Evolutionary conservation across 192 early-diverging fungal species (phyloP).

Genomic region (Helicostylum pulchrum): DNA sequence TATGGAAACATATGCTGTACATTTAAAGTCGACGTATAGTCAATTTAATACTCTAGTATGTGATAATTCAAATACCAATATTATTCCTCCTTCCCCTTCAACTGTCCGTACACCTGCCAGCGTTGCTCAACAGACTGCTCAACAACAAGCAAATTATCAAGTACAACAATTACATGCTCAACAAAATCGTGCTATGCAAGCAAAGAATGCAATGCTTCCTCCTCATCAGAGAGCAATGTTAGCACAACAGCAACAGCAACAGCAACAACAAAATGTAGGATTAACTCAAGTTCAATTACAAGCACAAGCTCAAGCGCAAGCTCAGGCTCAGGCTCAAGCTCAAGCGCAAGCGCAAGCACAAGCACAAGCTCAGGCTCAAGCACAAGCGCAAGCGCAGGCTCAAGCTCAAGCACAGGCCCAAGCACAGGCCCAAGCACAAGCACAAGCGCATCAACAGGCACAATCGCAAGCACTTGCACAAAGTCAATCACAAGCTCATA

Average conservation of each 20-base stretch:
- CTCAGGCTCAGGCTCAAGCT: slow-evolving; percentile 3
- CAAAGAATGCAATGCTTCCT: slow-evolving; percentile 3
- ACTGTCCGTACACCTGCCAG: slow-evolving; percentile 11
- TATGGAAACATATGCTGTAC: slow-evolving; percentile 36
- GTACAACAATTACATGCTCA: slow-evolving; percentile 24
- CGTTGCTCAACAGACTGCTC: slow-evolving; percentile 10
- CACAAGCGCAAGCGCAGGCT: slow-evolving; percentile 19
- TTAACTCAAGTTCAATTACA: slow-evolving; percentile 14
- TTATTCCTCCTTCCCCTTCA: slow-evolving; percentile 15
- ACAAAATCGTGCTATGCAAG: slow-evolving; percentile 18
- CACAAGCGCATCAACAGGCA: slow-evolving; percentile 2
- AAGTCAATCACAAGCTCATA: slow-evolving; percentile 5
- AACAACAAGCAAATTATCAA: slow-evolving; percentile 17
- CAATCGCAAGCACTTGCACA: slow-evolving; percentile 19
- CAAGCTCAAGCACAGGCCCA: slow-evolving; percentile 16
- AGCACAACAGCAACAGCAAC: slow-evolving; percentile 23
- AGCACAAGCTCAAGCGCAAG: slow-evolving; percentile 4
- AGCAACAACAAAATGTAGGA: background rate
- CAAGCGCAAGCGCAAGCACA: slow-evolving; percentile 26
- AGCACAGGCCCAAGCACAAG: slow-evolving; percentile 16
- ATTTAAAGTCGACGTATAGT: slow-evolving; percentile 34
- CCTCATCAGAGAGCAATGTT: slow-evolving; percentile 16
- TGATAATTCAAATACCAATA: slow-evolving; percentile 28
- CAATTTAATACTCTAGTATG: slow-evolving; percentile 35
- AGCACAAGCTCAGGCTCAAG: slow-evolving; percentile 27